phyloP scores from a whole-genome alignment of 1,284 basidiomycete species.

The Cutaneotrichosporon sp. region DNA sequence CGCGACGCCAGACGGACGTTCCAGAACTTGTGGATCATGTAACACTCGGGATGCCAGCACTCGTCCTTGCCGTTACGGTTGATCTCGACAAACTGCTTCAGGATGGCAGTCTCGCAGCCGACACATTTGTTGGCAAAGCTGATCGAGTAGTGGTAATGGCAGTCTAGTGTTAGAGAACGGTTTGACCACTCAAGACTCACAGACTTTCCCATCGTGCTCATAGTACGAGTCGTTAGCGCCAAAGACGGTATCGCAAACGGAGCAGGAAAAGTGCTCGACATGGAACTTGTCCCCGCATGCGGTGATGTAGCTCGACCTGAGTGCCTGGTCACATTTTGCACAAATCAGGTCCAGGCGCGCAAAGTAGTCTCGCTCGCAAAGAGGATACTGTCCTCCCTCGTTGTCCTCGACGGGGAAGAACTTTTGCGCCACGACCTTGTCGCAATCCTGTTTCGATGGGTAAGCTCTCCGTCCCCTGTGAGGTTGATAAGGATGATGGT shows the following conservation, averaged over 20 bases:
- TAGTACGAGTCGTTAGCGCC: constrained; percentile 99
- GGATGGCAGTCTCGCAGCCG: constrained; percentile 94
- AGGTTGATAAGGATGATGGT: neutral
- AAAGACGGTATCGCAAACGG: constrained; percentile 90
- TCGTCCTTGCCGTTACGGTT: constrained; percentile 97
- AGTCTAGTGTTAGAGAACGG: constrained; percentile 50
- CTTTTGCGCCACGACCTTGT: constrained; percentile 92
- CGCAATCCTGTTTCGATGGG: constrained; percentile 98
- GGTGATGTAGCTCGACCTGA: constrained; percentile 97
- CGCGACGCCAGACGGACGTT: constrained; percentile 91
- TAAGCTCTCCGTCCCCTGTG: too few relatives aligned
- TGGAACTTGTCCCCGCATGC: constrained; percentile 99
- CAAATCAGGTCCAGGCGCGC: constrained; percentile 92
- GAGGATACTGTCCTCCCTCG: constrained; percentile 74
- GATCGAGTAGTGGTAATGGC: constrained; percentile 97
- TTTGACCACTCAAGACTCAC: constrained; percentile 28
- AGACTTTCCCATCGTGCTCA: constrained; percentile 93
- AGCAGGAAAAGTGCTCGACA: constrained; percentile 99
- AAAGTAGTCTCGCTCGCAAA: constrained; percentile 99
- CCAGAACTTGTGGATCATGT: constrained; percentile 99
- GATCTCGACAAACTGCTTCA: constrained; percentile 99
- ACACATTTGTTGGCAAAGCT: constrained; percentile 98
- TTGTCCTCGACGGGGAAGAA: constrained; percentile 89
- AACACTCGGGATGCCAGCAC: constrained; percentile 99
- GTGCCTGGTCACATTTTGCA: constrained; percentile 86